phyloP scores from a whole-genome alignment of 176 grass and related monocot genomes.

The Urochloa ruziziensis region DNA sequence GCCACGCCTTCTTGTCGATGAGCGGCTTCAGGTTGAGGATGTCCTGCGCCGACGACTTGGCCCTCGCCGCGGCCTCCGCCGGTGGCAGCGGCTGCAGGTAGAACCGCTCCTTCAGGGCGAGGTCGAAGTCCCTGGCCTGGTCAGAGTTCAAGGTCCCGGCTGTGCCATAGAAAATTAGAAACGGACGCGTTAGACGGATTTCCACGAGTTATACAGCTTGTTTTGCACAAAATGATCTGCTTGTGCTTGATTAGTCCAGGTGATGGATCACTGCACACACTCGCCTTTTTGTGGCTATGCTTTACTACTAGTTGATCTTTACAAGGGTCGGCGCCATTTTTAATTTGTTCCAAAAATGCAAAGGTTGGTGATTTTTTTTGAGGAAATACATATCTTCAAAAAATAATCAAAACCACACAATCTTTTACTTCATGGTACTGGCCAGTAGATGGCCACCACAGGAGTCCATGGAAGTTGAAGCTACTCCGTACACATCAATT shows the following conservation, averaged over 20 bases:
- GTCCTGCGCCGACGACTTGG: conserved; percentile 82
- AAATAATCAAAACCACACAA: neutral
- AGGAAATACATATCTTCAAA: neutral
- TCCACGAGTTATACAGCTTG: neutral
- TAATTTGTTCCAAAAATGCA: neutral
- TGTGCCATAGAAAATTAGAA: conserved; percentile 4
- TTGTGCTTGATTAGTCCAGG: neutral
- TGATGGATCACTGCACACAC: neutral
- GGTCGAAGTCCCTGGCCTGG: conserved; percentile 60
- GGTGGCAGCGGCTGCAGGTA: conserved; percentile 71
- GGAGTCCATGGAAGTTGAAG: neutral
- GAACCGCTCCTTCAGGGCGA: conserved; percentile 67
- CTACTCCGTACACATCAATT: neutral
- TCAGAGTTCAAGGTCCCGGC: conserved; percentile 79
- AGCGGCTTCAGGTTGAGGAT: conserved; percentile 76
- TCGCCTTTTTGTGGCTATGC: too few species aligned
- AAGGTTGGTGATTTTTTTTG: neutral
- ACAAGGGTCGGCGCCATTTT: neutral
- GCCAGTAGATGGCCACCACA: neutral
- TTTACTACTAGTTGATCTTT: neutral
- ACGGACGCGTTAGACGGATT: neutral
- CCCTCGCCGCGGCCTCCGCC: conserved; percentile 55
- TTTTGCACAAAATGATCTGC: neutral
- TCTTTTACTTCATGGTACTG: neutral
- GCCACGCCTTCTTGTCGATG: conserved; percentile 97